Base-by-base conservation (phyloP, 495 filamentous ascomycete species). In the Hypoxylon subgilvum region DNA sequence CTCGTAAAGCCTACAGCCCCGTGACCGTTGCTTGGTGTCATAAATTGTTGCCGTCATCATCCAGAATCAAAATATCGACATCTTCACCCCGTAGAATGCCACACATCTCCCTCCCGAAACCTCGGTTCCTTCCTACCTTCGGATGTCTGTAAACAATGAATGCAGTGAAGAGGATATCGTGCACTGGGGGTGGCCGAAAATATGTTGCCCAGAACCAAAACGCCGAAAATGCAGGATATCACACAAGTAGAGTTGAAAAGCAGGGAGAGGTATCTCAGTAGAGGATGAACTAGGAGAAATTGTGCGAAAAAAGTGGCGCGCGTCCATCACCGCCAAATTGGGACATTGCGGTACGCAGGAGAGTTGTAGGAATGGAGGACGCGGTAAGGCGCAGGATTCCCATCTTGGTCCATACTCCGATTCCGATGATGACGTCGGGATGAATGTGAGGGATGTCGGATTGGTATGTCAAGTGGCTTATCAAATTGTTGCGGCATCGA, bases 281-380 rank as follows among this genome's bases (percentile, higher is more conserved):
- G 2, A 9, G 8, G 28, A 1, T 10, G 3, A 27, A 27, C 17
- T 16, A 47, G 13, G n/a, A 14, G 36, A 27, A 32, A 18, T 28
- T 23, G 6, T 35, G 13, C 3, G 17, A 13, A 52, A 14, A 22
- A 12, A 38, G 10, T 13, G 31, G 8, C 1, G 13, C 9, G 14
- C 21, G 38, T 40, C 38, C 39, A 41, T 72, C 41, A 79, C 25
- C 73, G 66, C 76, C 77, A 78, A 18, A 79, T 78, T 1, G 77
- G 77, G 4, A 63, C 72, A 38, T 71, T 62, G 13, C 74, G 71
- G 51, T 79, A 79, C 9, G 76, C 76, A 5, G 77, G 76, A 3
- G 77, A 78, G 49, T 79, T 76, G 51, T 79, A 79, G 52, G 76
- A 78, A 50, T 79, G 76, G 10, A 79, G 65, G 23, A 78, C 62